Conservation (phyloP, 768 basidiomycete species). For the Inosperma sp. region DNA sequence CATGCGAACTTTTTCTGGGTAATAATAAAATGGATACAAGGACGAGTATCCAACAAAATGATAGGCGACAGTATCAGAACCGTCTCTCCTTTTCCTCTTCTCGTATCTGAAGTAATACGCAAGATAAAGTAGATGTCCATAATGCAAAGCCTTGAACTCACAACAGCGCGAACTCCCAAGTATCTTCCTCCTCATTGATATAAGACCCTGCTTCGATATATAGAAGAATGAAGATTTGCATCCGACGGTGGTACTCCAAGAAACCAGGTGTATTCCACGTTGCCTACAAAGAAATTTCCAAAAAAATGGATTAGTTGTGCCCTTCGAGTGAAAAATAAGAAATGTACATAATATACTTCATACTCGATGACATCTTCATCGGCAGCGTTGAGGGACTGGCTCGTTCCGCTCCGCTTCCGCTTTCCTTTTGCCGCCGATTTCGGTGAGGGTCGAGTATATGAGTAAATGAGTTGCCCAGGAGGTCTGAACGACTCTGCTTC, state of each 20-base stretch:
- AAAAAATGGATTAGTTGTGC: not conserved
- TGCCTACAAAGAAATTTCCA: slow-evolving; percentile 41
- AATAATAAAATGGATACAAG: slow-evolving; percentile 93
- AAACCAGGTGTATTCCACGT: slow-evolving; percentile 87
- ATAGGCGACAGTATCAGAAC: slow-evolving; percentile 55
- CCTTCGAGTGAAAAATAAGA: not conserved
- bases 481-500: slow-evolving; percentile 81
- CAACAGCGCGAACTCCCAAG: slow-evolving; percentile 91
- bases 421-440: slow-evolving; percentile 40
- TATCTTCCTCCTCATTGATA: slow-evolving; percentile 88
- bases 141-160: slow-evolving; percentile 36
- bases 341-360: slow-evolving; percentile 86
- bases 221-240: slow-evolving; percentile 92
- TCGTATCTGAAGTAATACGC: slow-evolving; percentile 57
- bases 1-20: slow-evolving; percentile 84
- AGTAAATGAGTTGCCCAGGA: slow-evolving; percentile 66
- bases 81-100: slow-evolving; percentile 59
- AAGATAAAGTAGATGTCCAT: not conserved
- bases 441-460: slow-evolving; percentile 61
- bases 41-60: slow-evolving; percentile 96
- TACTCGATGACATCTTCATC: slow-evolving; percentile 64
- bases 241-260: slow-evolving; percentile 81
- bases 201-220: slow-evolving; percentile 97
- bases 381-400: slow-evolving; percentile 39
- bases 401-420: slow-evolving; percentile 47